phyloP scores from a whole-genome alignment of 2,329 filamentous ascomycete genomes.

The Diaporthe velutina region DNA sequence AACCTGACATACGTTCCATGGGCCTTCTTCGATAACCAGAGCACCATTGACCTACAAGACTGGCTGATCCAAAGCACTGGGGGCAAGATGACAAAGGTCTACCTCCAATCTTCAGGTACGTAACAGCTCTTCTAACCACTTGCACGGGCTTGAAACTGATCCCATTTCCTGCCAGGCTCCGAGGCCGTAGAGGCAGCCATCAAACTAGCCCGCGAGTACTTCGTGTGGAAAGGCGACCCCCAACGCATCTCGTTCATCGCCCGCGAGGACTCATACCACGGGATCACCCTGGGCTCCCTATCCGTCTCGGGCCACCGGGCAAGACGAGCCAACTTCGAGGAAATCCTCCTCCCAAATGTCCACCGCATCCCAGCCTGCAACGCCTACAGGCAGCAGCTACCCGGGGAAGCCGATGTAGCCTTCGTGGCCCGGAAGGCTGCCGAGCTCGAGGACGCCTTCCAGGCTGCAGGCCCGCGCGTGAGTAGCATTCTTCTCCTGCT shows the following conservation, averaged over 20 bases:
- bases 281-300: slow-evolving; percentile 75
- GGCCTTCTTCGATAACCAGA: slow-evolving; percentile 65
- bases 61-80: slow-evolving; percentile 54
- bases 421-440: slow-evolving; percentile 70
- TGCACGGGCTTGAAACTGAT: neutral
- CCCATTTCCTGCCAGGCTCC: slow-evolving; percentile 59
- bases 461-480: slow-evolving; percentile 68
- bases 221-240: slow-evolving; percentile 66
- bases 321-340: slow-evolving; percentile 69
- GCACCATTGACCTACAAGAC: slow-evolving; percentile 61
- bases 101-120: slow-evolving; percentile 52
- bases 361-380: slow-evolving; percentile 74
- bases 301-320: slow-evolving; percentile 70
- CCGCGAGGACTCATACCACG: slow-evolving; percentile 77
- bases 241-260: slow-evolving; percentile 73
- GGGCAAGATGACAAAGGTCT: slow-evolving; percentile 53
- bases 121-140: neutral
- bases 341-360: slow-evolving; percentile 66
- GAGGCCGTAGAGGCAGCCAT: slow-evolving; percentile 78
- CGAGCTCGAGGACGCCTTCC: slow-evolving; percentile 74
- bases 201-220: slow-evolving; percentile 77
- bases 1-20: slow-evolving; percentile 49
- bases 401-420: slow-evolving; percentile 62
- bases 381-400: slow-evolving; percentile 67
- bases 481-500: too few relatives aligned